A percentile compares a stretch with the other conserved stretches of the same genome.
Evolutionary conservation across 768 basidiomycete genomes (phyloP).

Genomic region (Pisolithus marmoratus): DNA sequence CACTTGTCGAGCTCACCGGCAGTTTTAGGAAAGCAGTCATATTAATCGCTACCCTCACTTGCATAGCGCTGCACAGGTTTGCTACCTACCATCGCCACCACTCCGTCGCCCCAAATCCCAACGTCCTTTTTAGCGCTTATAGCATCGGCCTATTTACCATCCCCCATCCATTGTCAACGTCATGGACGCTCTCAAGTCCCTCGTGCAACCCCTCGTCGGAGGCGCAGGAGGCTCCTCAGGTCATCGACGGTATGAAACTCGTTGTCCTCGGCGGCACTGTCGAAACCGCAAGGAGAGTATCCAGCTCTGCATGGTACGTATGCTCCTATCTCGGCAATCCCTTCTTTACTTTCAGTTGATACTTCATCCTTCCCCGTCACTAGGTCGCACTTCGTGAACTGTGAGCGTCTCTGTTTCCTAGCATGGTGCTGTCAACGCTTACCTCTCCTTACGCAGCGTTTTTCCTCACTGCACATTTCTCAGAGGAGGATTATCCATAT

Average conservation of each 20-base stretch:
- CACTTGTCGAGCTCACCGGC: background rate
- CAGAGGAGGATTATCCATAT: slow-evolving; percentile 85
- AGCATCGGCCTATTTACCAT: slow-evolving; percentile 36
- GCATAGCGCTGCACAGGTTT: slow-evolving; percentile 6
- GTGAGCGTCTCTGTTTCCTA: slow-evolving; percentile 38
- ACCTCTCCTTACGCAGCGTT: slow-evolving; percentile 43
- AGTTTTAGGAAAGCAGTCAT: slow-evolving; percentile 1
- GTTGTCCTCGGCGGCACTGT: slow-evolving; percentile 86
- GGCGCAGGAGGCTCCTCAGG: slow-evolving; percentile 67
- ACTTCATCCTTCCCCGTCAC: slow-evolving; percentile 4
- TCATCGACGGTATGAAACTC: slow-evolving; percentile 87
- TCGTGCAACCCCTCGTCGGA: slow-evolving; percentile 75
- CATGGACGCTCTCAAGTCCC: slow-evolving; percentile 80
- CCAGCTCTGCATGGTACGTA: slow-evolving; percentile 70
- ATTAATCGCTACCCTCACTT: slow-evolving; percentile 12
- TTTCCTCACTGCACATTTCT: slow-evolving; percentile 88
- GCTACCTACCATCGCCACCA: slow-evolving; percentile 16
- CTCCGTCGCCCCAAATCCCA: slow-evolving; percentile 14
- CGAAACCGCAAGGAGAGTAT: slow-evolving; percentile 77
- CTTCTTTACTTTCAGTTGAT: slow-evolving; percentile 7
- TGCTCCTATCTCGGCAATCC: slow-evolving; percentile 16
- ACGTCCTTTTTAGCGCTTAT: slow-evolving; percentile 16
- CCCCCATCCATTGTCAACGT: slow-evolving; percentile 13
- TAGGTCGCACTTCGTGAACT: slow-evolving; percentile 85
- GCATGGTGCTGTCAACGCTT: slow-evolving; percentile 1